Base-by-base conservation (phyloP, 176 grass and related monocot genomes). In the Oryza glaberrima region DNA sequence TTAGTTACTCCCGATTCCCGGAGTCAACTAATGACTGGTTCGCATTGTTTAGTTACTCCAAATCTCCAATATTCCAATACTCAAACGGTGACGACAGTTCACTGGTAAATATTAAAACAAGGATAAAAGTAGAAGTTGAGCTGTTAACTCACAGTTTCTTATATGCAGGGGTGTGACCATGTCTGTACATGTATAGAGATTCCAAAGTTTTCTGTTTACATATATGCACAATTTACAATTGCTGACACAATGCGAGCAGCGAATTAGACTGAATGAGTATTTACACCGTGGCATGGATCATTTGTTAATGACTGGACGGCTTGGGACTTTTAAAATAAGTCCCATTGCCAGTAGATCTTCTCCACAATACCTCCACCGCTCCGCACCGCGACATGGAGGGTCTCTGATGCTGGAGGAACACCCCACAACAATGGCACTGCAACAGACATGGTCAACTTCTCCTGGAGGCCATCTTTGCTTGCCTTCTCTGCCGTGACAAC, bases 281-380 rank as follows among this genome's bases (percentile, higher is more conserved):
- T 70, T 90, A 94, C 92, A 94, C 6, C 30, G 23, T 56, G 3
- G 23, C 78, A 67, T 77, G 54, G 77, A 78, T 86, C 81, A 4
- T 80, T 72, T 70, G 87, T 92, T 79, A 90, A 69, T 46, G 68
- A 35, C 70, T 78, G 12, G 40, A n/a, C 6, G 7, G n/a, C 25
- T 68, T 45, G 38, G 65, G 43, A 72, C 67, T 69, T 83, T 85
- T 92, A 95, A 81, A 98, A 85, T 11, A 98, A 87, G 85, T 95
- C 91, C 96, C 93, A 98, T 71, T 98, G 96, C 96, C 96, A 98
- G 70, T 95, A 98, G 26, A 98, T 92, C 93, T 98, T 98, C 48
- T 98, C 96, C 1, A 98, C 93, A 5, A 98, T 98, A 20, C 96
- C 96, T 13, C 96, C 96, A 15, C 96, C 96, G 38, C 84, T 98